phyloP scores from a whole-genome alignment of 2,329 filamentous ascomycete species.

The Fusarium concolor region DNA sequence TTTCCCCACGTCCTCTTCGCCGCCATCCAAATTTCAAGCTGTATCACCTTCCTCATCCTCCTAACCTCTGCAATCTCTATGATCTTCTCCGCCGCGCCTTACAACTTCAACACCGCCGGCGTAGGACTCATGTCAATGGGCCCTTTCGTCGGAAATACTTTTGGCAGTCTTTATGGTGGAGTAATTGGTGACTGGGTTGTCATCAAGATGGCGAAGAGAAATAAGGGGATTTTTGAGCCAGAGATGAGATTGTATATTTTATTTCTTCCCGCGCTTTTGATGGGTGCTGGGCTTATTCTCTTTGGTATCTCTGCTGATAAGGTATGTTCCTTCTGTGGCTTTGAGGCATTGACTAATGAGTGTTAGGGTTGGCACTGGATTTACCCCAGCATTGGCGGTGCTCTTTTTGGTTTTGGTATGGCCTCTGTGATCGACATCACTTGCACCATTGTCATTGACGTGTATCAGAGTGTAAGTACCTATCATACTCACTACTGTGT shows the following conservation, averaged over 20 bases:
- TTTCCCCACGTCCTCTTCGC: conserved; percentile 56
- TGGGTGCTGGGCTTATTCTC: conserved; percentile 52
- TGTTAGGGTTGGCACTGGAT: conserved; percentile 57
- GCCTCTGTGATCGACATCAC: conserved; percentile 53
- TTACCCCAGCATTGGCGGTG: conserved; percentile 52
- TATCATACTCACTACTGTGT: too few relatives aligned
- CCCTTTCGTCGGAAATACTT: conserved; percentile 52
- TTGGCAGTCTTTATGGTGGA: conserved; percentile 55
- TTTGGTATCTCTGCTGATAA: conserved; percentile 52
- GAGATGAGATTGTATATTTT: conserved; percentile 56
- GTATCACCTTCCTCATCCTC: conserved; percentile 34
- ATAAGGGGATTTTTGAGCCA: conserved; percentile 56
- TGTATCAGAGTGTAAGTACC: conserved; percentile 44
- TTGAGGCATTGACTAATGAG: neutral
- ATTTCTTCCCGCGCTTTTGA: conserved; percentile 45
- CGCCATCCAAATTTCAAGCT: conserved; percentile 52
- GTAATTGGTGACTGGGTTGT: conserved; percentile 54
- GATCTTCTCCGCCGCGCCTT: conserved; percentile 51
- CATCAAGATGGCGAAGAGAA: conserved; percentile 51
- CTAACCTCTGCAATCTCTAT: conserved; percentile 48
- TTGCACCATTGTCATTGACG: conserved; percentile 52
- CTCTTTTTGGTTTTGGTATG: conserved; percentile 53
- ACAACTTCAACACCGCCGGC: conserved; percentile 43
- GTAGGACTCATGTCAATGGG: conserved; percentile 46
- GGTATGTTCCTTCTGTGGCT: conserved; percentile 37